Conservation (phyloP, 805 yeast species). For the Vanderwaltozyma verrucispora region DNA sequence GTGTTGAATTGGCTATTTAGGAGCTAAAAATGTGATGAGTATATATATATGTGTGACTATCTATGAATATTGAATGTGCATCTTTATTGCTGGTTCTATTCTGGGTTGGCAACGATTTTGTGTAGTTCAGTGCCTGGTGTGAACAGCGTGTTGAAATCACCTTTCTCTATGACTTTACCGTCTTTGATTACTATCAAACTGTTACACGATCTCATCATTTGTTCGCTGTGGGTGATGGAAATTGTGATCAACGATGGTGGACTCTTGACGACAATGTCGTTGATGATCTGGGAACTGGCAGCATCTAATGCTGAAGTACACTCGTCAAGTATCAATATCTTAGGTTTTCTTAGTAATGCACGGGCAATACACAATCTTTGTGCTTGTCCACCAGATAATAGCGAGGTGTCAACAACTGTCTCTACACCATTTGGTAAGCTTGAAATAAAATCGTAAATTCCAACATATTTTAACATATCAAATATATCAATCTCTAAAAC, state of each 20-base stretch:
- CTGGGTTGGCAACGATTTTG: background rate
- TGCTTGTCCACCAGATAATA: constrained; percentile 83
- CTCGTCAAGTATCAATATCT: constrained; percentile 66
- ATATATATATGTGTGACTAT: too few species aligned
- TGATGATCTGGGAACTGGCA: constrained; percentile 42
- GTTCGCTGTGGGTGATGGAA: constrained; percentile 64
- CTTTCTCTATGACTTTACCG: constrained; percentile 41
- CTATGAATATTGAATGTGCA: too few species aligned
- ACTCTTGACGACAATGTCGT: constrained; percentile 35
- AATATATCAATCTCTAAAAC: constrained; percentile 29
- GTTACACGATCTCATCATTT: constrained; percentile 52
- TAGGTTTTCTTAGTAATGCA: constrained; percentile 60
- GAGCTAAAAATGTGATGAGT: too few species aligned
- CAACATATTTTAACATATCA: constrained; percentile 35
- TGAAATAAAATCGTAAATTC: constrained; percentile 44
- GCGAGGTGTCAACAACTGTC: constrained; percentile 41
- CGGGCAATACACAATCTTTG: constrained; percentile 81
- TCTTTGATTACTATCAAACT: constrained; percentile 37
- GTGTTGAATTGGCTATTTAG: too few species aligned
- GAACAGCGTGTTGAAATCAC: constrained; percentile 27
- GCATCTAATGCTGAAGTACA: constrained; percentile 83
- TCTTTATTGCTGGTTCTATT: too few species aligned
- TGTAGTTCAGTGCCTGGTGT: background rate
- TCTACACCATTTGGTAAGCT: constrained; percentile 48
- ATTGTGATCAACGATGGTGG: constrained; percentile 39